A percentile compares a stretch with the other conserved stretches of the same genome.
phyloP scores from a whole-genome alignment of 2,329 filamentous ascomycete genomes.

The Chaetomiaceae sp. region DNA sequence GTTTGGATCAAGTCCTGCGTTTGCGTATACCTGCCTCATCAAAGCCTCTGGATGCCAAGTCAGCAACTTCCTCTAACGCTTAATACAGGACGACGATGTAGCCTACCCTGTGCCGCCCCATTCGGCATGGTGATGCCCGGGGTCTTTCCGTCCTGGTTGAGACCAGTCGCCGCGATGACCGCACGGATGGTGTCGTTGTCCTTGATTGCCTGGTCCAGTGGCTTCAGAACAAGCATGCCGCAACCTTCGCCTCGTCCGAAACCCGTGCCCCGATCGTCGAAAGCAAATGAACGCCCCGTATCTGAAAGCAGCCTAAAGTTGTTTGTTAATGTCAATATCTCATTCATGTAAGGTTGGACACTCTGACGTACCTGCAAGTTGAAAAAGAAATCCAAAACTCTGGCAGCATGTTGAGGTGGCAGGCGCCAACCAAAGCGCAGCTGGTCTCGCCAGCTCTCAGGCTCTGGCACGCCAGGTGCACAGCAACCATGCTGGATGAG shows the following conservation, averaged over 20 bases:
- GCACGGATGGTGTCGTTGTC: slow-evolving; percentile 52
- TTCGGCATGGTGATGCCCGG: slow-evolving; percentile 55
- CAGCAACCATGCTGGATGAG: slow-evolving; percentile 45
- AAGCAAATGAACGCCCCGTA: slow-evolving; percentile 47
- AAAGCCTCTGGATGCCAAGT: slow-evolving; percentile 31
- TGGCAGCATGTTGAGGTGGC: slow-evolving; percentile 44
- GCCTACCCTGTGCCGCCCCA: slow-evolving; percentile 42
- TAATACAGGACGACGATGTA: slow-evolving; percentile 1
- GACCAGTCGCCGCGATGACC: slow-evolving; percentile 45
- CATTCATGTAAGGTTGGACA: slow-evolving; percentile 1
- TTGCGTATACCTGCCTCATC: slow-evolving; percentile 40
- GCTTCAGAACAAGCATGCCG: slow-evolving; percentile 52
- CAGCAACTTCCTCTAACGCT: slow-evolving; percentile 5
- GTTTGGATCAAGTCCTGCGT: slow-evolving; percentile 36
- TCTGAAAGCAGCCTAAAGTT: slow-evolving; percentile 44
- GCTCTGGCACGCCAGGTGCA: slow-evolving; percentile 48
- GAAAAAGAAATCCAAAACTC: slow-evolving; percentile 44
- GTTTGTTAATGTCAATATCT: neutral
- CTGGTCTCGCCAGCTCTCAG: slow-evolving; percentile 43
- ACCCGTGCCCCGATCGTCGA: slow-evolving; percentile 48
- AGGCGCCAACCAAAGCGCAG: slow-evolving; percentile 44
- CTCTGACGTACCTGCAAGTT: slow-evolving; percentile 38
- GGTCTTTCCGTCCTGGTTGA: slow-evolving; percentile 53
- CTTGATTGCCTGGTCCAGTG: slow-evolving; percentile 47
- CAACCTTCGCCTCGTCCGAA: slow-evolving; percentile 59